Percentiles rank a stretch among this genome's conserved stretches.
These are phyloP conservation scores for Pythium chondricola DNA, from an alignment of 352 stramenopile genomes.

Conservation along the genomic window DNA sequence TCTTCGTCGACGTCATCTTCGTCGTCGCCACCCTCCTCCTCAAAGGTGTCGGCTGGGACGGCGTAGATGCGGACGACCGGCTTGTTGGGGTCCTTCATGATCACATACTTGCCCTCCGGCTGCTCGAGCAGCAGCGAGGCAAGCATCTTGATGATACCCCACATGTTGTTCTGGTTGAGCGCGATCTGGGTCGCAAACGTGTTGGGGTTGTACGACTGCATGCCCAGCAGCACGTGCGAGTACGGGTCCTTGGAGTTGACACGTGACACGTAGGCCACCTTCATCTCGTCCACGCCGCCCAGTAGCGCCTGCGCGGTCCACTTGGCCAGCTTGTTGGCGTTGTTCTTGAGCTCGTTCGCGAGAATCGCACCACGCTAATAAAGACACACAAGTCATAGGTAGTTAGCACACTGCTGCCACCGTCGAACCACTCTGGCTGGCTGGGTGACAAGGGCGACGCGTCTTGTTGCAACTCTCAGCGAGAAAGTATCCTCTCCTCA, in stretches of 20 bases:
- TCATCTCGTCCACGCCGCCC: slow-evolving; percentile 96
- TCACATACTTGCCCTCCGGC: slow-evolving; percentile 97
- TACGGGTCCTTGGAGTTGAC: slow-evolving; percentile 92
- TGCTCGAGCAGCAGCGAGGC: slow-evolving; percentile 92
- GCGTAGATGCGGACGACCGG: slow-evolving; percentile 95
- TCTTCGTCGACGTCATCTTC: slow-evolving; percentile 74
- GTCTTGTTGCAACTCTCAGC: slow-evolving; percentile 20
- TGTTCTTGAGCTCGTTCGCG: slow-evolving; percentile 99
- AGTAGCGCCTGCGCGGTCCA: slow-evolving; percentile 97
- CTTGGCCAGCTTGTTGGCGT: slow-evolving; percentile 97
- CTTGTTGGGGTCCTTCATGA: slow-evolving; percentile 98
- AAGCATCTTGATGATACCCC: slow-evolving; percentile 94
- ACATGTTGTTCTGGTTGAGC: slow-evolving; percentile 98
- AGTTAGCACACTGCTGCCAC: no score
- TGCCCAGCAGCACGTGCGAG: slow-evolving; percentile 94
- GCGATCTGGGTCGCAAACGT: slow-evolving; percentile 97
- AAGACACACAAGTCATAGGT: slow-evolving; percentile 6
- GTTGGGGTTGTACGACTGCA: slow-evolving; percentile 95
- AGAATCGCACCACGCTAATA: slow-evolving; percentile 93
- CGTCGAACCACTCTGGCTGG: neutral
- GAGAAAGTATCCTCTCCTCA: slow-evolving; percentile 26
- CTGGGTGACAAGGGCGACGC: neutral
- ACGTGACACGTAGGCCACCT: slow-evolving; percentile 96
- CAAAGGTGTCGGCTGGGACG: slow-evolving; percentile 94
- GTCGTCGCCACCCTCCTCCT: slow-evolving; percentile 78